These are phyloP conservation scores for Cyberlindnera sargentensis DNA, from an alignment of 805 yeast species.

Conservation along the genomic window DNA sequence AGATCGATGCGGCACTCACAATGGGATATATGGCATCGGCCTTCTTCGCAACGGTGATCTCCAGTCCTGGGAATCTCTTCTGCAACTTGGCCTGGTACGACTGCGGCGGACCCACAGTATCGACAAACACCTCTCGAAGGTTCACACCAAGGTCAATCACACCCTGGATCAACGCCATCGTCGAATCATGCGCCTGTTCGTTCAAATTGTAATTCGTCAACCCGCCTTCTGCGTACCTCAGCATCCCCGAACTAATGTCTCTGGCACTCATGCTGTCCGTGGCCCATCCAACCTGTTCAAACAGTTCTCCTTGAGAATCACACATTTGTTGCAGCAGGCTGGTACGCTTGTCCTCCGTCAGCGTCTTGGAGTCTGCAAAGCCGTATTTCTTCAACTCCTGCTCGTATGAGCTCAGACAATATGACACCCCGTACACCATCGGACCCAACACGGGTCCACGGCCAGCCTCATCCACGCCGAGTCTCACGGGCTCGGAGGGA, in stretches of 20 bases:
- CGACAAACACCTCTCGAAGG: slow-evolving; percentile 72
- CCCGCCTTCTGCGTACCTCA: slow-evolving; percentile 29
- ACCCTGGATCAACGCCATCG: slow-evolving; percentile 68
- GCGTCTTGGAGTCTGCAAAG: slow-evolving; percentile 88
- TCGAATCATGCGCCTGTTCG: slow-evolving; percentile 94
- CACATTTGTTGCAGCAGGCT: slow-evolving; percentile 55
- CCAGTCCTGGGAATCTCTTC: slow-evolving; percentile 57
- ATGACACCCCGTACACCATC: slow-evolving; percentile 92
- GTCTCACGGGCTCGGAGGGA: slow-evolving; percentile 34
- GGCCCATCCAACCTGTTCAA: slow-evolving; percentile 74
- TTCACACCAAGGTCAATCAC: slow-evolving; percentile 57
- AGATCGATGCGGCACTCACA: slow-evolving; percentile 91
- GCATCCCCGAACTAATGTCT: slow-evolving; percentile 88
- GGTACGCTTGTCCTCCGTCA: slow-evolving; percentile 66
- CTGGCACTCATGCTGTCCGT: slow-evolving; percentile 78
- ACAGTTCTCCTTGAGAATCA: slow-evolving; percentile 34
- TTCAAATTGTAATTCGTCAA: slow-evolving; percentile 59
- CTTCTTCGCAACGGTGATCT: slow-evolving; percentile 82
- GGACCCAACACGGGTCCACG: slow-evolving; percentile 98
- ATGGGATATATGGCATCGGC: slow-evolving; percentile 91
- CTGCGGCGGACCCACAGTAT: slow-evolving; percentile 95
- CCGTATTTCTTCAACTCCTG: slow-evolving; percentile 50
- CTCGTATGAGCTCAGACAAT: slow-evolving; percentile 51
- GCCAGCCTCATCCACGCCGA: slow-evolving; percentile 99
- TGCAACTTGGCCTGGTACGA: slow-evolving; percentile 73